These are phyloP conservation scores for Saccharum hybrid DNA, from an alignment of 202 grass and related monocot genomes.

Conservation along the genomic window DNA sequence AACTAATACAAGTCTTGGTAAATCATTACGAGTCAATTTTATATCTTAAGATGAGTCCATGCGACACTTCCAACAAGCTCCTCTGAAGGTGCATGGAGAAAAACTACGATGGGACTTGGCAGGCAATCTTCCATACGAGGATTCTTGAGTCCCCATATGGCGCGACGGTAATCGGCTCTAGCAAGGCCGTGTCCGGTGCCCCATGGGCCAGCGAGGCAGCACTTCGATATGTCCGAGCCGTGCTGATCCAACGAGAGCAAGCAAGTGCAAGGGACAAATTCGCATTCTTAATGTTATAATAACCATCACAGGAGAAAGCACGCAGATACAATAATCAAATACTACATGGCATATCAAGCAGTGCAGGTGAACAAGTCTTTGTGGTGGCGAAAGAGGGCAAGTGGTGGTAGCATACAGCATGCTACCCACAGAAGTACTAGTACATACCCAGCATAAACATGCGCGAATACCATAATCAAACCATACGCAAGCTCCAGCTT, in stretches of 20 bases:
- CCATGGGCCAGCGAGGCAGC: background rate
- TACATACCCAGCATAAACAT: conserved; percentile 41
- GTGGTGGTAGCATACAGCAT: conserved; percentile 37
- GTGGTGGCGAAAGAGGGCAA: background rate
- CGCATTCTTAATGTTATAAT: background rate
- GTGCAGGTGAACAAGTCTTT: conserved; percentile 27
- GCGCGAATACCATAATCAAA: conserved; percentile 33
- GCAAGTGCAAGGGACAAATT: background rate
- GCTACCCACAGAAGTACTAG: conserved; percentile 37
- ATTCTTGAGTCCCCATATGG: background rate
- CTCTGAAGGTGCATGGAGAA: too few species aligned
- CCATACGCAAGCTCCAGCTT: conserved; percentile 35
- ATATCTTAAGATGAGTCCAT: background rate
- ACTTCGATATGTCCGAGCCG: too few species aligned
- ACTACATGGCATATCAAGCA: conserved; percentile 42
- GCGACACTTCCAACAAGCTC: background rate
- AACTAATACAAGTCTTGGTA: too few species aligned
- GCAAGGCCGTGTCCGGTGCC: background rate
- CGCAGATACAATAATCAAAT: conserved; percentile 34
- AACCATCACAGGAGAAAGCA: background rate
- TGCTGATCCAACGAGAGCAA: background rate
- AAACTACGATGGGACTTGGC: too few species aligned
- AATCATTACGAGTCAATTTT: background rate
- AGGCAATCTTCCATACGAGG: too few species aligned
- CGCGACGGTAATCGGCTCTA: background rate